Evolutionary conservation across 345 rosid species (phyloP), one percentile per base, ranked within the genome.

Genomic region (Citrus reticulata): DNA sequence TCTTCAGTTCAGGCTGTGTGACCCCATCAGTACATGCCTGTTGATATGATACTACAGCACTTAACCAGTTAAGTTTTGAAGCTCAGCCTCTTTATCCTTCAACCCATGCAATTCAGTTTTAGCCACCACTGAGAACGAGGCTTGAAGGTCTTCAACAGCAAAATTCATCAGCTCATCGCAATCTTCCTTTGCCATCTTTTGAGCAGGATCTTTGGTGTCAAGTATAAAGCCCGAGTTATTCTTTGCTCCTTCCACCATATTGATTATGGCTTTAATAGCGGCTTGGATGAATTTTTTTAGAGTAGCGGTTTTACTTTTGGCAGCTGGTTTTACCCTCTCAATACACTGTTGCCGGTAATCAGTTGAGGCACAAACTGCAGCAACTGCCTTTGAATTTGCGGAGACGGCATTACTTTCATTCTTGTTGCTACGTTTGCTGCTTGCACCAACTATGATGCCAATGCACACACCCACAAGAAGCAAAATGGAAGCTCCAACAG

Each of bases 41-140:
- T 65, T 86, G 85, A 80, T 85, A 88, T 0, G 91, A 88, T 7
- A 83, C 70, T 22, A 85, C 91, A 27, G 91, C 87, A 70, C 85
- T 89, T 14, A 88, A 51, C 88, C 87, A 89, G 63, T 34, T 34
- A 5, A 34, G 35, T 81, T 89, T 60, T 76, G 79, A 3, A 86
- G 82, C 78, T 86, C 91, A 10, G 77, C 77, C 34, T 69, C 70
- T 1, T 81, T 76, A 7, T 80, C 81, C 1, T 37, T 54, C 75
- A 83, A 71, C 2, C 72, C 66, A 39, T 84, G 87, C 73, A 84
- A 4, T 22, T 74, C 64, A 24, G 77, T 82, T 8, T 84, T 81
- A 0, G 84, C 88, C 9, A 89, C 87, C 72, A 73, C 57, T 22
- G 87, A 81, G 72, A 74, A 76, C 2, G 86, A 80, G 22, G 86